Evolutionary conservation across 139 green algal genomes (phyloP).

Genomic region (Marvania coccoides): DNA sequence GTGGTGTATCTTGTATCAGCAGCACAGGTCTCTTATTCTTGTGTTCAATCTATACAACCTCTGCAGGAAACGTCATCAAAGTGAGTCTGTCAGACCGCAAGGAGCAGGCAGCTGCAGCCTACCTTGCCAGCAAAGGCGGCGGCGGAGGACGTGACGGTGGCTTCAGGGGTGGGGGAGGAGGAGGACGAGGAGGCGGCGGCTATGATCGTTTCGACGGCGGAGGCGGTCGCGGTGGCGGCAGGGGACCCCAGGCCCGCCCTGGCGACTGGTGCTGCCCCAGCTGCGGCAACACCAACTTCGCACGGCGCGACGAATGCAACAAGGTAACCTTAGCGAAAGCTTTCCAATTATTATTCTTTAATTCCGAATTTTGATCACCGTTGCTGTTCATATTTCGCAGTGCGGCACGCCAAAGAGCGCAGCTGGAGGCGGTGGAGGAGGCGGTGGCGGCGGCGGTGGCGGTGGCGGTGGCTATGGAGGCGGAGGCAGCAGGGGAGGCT

Average conservation of each 20-base stretch:
- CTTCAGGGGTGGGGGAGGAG: background rate
- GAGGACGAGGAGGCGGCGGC: slow-evolving; percentile 5
- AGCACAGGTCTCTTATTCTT: background rate
- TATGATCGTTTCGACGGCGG: background rate
- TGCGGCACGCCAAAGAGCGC: too few species aligned
- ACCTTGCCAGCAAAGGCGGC: background rate
- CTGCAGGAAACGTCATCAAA: background rate
- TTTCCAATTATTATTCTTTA: too few species aligned
- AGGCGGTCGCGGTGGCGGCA: background rate
- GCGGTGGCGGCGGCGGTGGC: slow-evolving; percentile 16
- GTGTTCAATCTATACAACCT: background rate
- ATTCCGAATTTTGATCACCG: too few species aligned
- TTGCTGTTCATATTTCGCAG: too few species aligned
- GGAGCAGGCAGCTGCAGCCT: slow-evolving; percentile 9
- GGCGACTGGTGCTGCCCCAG: slow-evolving; percentile 72
- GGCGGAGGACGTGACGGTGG: slow-evolving; percentile 15
- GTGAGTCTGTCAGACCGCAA: slow-evolving; percentile 24
- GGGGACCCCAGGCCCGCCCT: background rate
- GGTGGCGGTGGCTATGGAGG: background rate
- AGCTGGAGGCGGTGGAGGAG: slow-evolving; percentile 53
- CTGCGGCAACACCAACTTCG: slow-evolving; percentile 81
- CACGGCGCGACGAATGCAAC: slow-evolving; percentile 64
- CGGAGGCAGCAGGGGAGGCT: background rate
- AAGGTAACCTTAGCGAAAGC: too few species aligned
- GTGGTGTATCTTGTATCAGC: background rate